Conservation (phyloP, 805 yeast species). For the Wickerhamiella musiphila region DNA sequence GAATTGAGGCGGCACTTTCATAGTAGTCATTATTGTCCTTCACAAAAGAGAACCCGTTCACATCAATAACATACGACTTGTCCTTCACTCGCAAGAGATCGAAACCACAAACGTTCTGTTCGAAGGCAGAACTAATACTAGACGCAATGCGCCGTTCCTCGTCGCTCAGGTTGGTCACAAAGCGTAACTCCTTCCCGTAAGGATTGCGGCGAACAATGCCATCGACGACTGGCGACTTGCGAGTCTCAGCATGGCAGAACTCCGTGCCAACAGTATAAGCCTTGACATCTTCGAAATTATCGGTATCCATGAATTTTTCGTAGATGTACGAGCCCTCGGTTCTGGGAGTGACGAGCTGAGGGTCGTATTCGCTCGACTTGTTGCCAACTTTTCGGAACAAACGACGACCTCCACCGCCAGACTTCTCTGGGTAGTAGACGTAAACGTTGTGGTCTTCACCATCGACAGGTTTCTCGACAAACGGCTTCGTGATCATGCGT, state of each 20-base stretch:
- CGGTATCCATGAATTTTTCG: constrained; percentile 94
- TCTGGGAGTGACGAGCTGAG: constrained; percentile 53
- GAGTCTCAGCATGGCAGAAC: constrained; percentile 93
- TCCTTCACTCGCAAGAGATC: constrained; percentile 84
- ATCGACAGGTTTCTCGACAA: constrained; percentile 95
- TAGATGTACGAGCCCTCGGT: constrained; percentile 83
- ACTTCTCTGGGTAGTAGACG: constrained; percentile 70
- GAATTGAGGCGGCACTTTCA: constrained; percentile 61
- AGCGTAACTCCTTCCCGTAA: constrained; percentile 91
- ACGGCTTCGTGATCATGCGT: constrained; percentile 60
- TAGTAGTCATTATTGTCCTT: constrained; percentile 80
- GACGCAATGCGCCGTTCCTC: constrained; percentile 71
- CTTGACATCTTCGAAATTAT: constrained; percentile 94
- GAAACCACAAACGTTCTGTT: constrained; percentile 94
- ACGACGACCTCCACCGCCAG: constrained; percentile 96
- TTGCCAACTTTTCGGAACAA: constrained; percentile 92
- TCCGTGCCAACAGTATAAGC: constrained; percentile 89
- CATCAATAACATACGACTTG: constrained; percentile 83
- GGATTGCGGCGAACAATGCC: constrained; percentile 95
- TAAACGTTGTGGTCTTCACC: constrained; percentile 97
- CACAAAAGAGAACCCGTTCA: constrained; percentile 94
- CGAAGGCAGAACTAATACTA: constrained; percentile 55
- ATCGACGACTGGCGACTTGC: constrained; percentile 98
- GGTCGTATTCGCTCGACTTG: constrained; percentile 91
- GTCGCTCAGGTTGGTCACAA: constrained; percentile 58